Evolutionary conservation across 208 protist species (phyloP).

Genomic region (Leishmania gerbilli): DNA sequence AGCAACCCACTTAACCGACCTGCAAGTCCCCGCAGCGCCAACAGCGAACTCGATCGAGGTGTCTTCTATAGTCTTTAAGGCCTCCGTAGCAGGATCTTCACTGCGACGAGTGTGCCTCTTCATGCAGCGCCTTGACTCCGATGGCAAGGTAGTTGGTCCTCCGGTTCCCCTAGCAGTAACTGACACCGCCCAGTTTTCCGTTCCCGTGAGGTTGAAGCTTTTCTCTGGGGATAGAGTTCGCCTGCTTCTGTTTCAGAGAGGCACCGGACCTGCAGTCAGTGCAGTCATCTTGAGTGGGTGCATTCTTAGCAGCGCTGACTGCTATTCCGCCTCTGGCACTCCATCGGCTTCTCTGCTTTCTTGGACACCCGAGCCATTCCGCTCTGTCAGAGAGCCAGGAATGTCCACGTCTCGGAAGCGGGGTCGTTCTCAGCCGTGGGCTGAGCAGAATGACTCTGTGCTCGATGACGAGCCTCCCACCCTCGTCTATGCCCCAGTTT

Average conservation of each 20-base stretch:
- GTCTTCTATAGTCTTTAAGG: slow-evolving; percentile 10
- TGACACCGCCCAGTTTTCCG: slow-evolving; percentile 11
- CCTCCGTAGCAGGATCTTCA: neutral
- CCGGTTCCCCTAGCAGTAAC: slow-evolving; percentile 18
- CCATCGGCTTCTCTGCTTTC: slow-evolving; percentile 10
- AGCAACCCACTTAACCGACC: slow-evolving; percentile 10
- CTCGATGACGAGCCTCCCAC: slow-evolving; percentile 37
- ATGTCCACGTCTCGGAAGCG: slow-evolving; percentile 9
- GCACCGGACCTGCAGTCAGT: neutral
- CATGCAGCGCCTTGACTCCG: slow-evolving; percentile 17
- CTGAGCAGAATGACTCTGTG: neutral
- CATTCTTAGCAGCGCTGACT: slow-evolving; percentile 6
- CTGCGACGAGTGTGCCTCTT: slow-evolving; percentile 16
- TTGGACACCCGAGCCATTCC: slow-evolving; percentile 21
- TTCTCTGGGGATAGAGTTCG: slow-evolving; percentile 11
- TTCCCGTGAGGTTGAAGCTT: slow-evolving; percentile 9
- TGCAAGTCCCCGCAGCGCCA: slow-evolving; percentile 16
- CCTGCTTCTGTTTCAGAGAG: slow-evolving; percentile 17
- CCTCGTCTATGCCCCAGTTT: slow-evolving; percentile 54
- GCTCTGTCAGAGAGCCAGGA: neutral
- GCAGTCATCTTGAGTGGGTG: slow-evolving; percentile 21
- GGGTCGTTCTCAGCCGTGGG: slow-evolving; percentile 4
- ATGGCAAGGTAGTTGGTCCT: slow-evolving; percentile 1
- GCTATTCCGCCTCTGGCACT: neutral
- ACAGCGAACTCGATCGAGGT: slow-evolving; percentile 21